These are phyloP conservation scores for Priceomyces castillae DNA, from an alignment of 805 yeast genomes.

Conservation along the genomic window DNA sequence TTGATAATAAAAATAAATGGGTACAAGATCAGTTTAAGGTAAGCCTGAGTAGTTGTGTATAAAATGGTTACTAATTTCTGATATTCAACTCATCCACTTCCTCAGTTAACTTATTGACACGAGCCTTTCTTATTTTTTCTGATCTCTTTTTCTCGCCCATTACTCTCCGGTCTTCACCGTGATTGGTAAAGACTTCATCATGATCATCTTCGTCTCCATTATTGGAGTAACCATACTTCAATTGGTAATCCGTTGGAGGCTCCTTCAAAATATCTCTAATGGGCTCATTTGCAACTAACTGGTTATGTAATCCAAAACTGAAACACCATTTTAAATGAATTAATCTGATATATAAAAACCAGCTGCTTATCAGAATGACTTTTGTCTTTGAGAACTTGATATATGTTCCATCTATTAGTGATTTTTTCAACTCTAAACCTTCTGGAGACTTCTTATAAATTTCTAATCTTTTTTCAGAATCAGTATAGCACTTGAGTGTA, in stretches of 20 bases:
- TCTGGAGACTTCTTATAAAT: slow-evolving; percentile 33
- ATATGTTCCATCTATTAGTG: slow-evolving; percentile 33
- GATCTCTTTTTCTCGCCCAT: slow-evolving; percentile 34
- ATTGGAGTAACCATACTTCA: slow-evolving; percentile 17
- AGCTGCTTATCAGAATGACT: slow-evolving; percentile 46
- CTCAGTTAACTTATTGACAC: slow-evolving; percentile 32
- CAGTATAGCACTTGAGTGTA: slow-evolving; percentile 44
- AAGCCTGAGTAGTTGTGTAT: slow-evolving; percentile 1
- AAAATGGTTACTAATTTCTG: slow-evolving; percentile 1
- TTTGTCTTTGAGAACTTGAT: slow-evolving; percentile 46
- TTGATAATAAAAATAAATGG: slow-evolving; percentile 3
- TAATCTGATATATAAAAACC: slow-evolving; percentile 50
- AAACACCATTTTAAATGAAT: slow-evolving; percentile 50
- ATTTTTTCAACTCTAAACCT: slow-evolving; percentile 32
- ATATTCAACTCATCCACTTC: slow-evolving; percentile 29
- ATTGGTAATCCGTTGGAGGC: slow-evolving; percentile 26
- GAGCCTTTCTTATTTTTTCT: slow-evolving; percentile 35
- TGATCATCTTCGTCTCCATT: slow-evolving; percentile 13
- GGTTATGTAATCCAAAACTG: slow-evolving; percentile 50
- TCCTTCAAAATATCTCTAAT: slow-evolving; percentile 37
- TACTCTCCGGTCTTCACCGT: slow-evolving; percentile 2
- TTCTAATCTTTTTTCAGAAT: slow-evolving; percentile 30
- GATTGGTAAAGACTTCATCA: slow-evolving; percentile 5
- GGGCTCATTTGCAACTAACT: slow-evolving; percentile 38
- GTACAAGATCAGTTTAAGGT: not conserved